Percentiles rank a stretch among this genome's conserved stretches.
These are phyloP conservation scores for Spiromastix sp. DNA, from an alignment of 2,329 filamentous ascomycete species.

Conservation along the genomic window DNA sequence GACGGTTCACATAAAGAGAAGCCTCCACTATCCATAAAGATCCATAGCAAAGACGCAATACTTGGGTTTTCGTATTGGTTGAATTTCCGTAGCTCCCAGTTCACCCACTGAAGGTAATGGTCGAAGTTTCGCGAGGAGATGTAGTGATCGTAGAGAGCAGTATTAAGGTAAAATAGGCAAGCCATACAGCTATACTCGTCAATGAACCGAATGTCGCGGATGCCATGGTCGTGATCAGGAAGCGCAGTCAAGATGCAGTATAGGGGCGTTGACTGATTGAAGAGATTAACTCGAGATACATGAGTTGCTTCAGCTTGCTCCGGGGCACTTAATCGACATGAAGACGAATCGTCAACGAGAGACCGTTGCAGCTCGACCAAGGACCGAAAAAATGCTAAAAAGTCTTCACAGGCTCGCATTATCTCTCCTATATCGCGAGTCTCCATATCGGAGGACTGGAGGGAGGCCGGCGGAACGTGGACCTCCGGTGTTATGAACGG, in stretches of 20 bases:
- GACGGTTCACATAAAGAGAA: conserved; percentile 13
- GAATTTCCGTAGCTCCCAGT: conserved; percentile 15
- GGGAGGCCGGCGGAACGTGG: conserved; percentile 11
- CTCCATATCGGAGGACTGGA: conserved; percentile 8
- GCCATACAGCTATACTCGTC: conserved; percentile 24
- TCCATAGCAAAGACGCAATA: conserved; percentile 22
- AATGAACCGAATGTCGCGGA: conserved; percentile 23
- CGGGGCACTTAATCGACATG: conserved; percentile 1
- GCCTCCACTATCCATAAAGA: conserved; percentile 21
- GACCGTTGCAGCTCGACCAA: conserved; percentile 17
- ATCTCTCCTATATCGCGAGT: conserved; percentile 14
- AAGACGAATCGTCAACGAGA: conserved; percentile 11
- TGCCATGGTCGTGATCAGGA: conserved; percentile 23
- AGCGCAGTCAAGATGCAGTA: conserved; percentile 20
- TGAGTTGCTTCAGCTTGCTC: neutral
- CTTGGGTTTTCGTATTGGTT: conserved; percentile 18
- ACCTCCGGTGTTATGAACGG: conserved; percentile 17
- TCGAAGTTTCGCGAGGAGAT: conserved; percentile 17
- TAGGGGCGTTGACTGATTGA: conserved; percentile 16
- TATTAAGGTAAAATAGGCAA: conserved; percentile 21
- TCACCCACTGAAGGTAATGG: conserved; percentile 20
- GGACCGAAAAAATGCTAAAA: conserved; percentile 20
- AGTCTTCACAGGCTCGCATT: conserved; percentile 21
- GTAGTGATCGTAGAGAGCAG: conserved; percentile 21
- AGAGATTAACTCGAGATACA: conserved; percentile 7